Base-by-base conservation (phyloP, 2,329 filamentous ascomycete genomes). In the Phialemonium atrogriseum region DNA sequence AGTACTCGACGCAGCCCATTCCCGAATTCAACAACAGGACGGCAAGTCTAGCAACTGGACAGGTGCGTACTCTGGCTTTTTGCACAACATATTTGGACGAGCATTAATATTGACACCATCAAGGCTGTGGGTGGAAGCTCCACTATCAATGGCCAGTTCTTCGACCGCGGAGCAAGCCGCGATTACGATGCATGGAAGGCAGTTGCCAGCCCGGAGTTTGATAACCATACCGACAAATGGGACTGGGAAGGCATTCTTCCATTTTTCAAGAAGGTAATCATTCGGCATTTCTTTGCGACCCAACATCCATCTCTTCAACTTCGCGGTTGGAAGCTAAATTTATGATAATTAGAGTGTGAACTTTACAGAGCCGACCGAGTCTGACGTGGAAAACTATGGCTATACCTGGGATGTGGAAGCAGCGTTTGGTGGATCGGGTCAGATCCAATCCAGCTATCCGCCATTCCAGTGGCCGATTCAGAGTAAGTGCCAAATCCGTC, bases 391-490 rank as follows among this genome's bases (percentile, higher is more conserved):
- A 15, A 22, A 9, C 10, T 22, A 32, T 18, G 33, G 28, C 17
- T 20, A 20, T 14, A 35, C 33, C 22, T 35, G 26, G 21, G 33
- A 35, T 10, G 23, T 32, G 10, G 33, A 35, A 3, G 28, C 28
- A 4, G 33, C 33, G 7, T 35, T 32, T 18, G 33, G 33, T 15
- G 28, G 25, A 10, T 23, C 28, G 10, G 18, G 27, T 27, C 23
- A 27, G 8, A 22, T 35, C 15, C 33, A 35, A 10, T 30, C 33
- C 11, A 35, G 33, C 33, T 35, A 32, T 6, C 28, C 27, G 20
- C 33, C 33, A 7, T 35, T 27, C n/a, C 33, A 35, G n/a, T 35
- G 29, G 28, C 33, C 33, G 3, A 16, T 30, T 19, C 33, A 35
- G 17, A 20, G 25, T 7, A 32, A 35, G 25, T 15, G 21, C 21